These are phyloP conservation scores for Capronia epimyces DNA, from an alignment of 2,329 filamentous ascomycete species.

Conservation along the genomic window DNA sequence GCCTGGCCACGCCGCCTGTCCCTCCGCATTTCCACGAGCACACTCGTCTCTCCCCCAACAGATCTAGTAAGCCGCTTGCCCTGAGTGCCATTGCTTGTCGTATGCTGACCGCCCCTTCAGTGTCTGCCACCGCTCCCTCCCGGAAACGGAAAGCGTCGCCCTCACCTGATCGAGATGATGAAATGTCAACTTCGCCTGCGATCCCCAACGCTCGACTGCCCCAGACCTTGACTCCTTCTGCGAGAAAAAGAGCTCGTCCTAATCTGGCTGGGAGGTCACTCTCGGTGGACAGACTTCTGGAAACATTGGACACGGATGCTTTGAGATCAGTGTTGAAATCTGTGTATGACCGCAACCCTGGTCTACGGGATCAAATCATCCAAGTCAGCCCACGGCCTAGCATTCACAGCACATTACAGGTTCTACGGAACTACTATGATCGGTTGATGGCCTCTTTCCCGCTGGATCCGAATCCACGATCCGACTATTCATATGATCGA, in stretches of 20 bases:
- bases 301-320: slow-evolving; percentile 82
- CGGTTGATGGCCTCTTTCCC: slow-evolving; percentile 75
- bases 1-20: slow-evolving; percentile 53
- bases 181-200: slow-evolving; percentile 81
- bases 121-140: slow-evolving; percentile 37
- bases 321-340: slow-evolving; percentile 81
- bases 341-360: slow-evolving; percentile 83
- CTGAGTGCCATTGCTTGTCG: background rate
- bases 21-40: slow-evolving; percentile 60
- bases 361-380: slow-evolving; percentile 78
- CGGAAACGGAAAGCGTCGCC: slow-evolving; percentile 74
- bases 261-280: slow-evolving; percentile 65
- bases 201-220: slow-evolving; percentile 71
- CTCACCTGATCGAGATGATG: slow-evolving; percentile 49
- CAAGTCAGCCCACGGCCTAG: slow-evolving; percentile 81
- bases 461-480: slow-evolving; percentile 73
- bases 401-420: slow-evolving; percentile 70
- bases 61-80: slow-evolving; percentile 48
- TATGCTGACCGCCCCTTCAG: slow-evolving; percentile 17
- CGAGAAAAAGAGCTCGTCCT: slow-evolving; percentile 61
- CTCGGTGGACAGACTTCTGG: slow-evolving; percentile 71
- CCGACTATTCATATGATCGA: slow-evolving; percentile 92
- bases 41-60: slow-evolving; percentile 55
- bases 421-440: slow-evolving; percentile 75
- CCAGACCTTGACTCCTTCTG: slow-evolving; percentile 62